Evolutionary conservation across 176 grass and related monocot genomes (phyloP).

Genomic region (Oryza australiensis): DNA sequence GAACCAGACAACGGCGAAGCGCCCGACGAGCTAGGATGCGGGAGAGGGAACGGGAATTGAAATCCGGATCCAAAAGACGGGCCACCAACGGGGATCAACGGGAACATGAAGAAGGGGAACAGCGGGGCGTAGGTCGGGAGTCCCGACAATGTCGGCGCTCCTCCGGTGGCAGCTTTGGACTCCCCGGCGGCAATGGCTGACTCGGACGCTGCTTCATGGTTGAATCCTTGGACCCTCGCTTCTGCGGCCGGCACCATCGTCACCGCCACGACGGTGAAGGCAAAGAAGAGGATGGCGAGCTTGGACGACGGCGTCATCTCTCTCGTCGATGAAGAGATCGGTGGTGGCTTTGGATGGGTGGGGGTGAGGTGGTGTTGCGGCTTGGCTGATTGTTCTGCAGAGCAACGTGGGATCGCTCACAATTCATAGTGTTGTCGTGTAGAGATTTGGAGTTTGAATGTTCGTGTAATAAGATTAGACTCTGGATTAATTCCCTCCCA

Average conservation of each 20-base stretch:
- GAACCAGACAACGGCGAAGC: too few relatives aligned
- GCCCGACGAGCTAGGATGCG: too few relatives aligned
- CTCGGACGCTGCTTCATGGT: too few relatives aligned
- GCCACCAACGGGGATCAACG: too few relatives aligned
- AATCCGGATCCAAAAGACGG: too few relatives aligned
- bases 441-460: not conserved
- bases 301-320: conserved; percentile 1
- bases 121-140: not conserved
- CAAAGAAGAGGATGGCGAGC: not conserved
- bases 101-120: too few relatives aligned
- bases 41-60: too few relatives aligned
- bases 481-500: not conserved
- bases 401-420: not conserved
- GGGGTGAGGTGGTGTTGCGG: too few relatives aligned
- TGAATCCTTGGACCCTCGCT: not conserved
- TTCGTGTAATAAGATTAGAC: not conserved
- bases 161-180: not conserved
- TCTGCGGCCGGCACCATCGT: not conserved
- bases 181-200: not conserved
- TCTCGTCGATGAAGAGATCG: not conserved
- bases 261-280: not conserved
- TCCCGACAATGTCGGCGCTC: not conserved
- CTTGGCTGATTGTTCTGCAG: too few relatives aligned
- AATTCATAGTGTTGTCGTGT: not conserved
- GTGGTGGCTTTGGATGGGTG: too few relatives aligned